These are phyloP conservation scores for Diplodia corticola DNA, from an alignment of 2,329 filamentous ascomycete species.

Conservation along the genomic window DNA sequence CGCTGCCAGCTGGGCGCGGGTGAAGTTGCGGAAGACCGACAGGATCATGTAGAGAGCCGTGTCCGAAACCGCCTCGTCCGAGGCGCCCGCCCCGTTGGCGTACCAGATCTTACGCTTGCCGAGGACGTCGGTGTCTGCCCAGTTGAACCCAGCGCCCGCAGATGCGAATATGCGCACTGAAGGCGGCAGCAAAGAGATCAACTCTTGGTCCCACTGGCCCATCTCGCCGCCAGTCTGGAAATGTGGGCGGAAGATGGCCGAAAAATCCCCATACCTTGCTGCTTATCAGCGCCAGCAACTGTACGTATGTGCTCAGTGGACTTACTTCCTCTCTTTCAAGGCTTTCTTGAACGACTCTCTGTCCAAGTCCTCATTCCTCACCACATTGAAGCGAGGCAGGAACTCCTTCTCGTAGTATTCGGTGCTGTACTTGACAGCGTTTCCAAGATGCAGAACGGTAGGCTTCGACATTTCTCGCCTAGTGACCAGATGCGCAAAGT, in stretches of 20 bases:
- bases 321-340: slow-evolving; percentile 23
- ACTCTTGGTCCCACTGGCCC: slow-evolving; percentile 27
- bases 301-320: neutral
- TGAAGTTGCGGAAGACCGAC: slow-evolving; percentile 28
- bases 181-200: slow-evolving; percentile 24
- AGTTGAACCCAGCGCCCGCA: slow-evolving; percentile 27
- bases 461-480: slow-evolving; percentile 30
- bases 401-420: slow-evolving; percentile 45
- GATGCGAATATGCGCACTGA: slow-evolving; percentile 25
- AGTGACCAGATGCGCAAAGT: neutral
- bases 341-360: slow-evolving; percentile 31
- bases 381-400: slow-evolving; percentile 42
- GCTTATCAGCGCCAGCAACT: neutral
- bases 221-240: slow-evolving; percentile 27
- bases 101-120: slow-evolving; percentile 33
- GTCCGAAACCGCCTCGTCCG: slow-evolving; percentile 49
- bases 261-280: slow-evolving; percentile 25
- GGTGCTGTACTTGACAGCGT: slow-evolving; percentile 51
- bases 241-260: slow-evolving; percentile 26
- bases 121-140: slow-evolving; percentile 26
- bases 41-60: slow-evolving; percentile 47
- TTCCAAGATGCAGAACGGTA: slow-evolving; percentile 48
- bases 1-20: slow-evolving; percentile 24
- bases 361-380: slow-evolving; percentile 41
- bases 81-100: slow-evolving; percentile 46